A percentile compares a stretch with the other conserved stretches of the same genome.
Evolutionary conservation across 73 alveolate genomes (phyloP).

Genomic region (Tetrahymena thermophila): DNA sequence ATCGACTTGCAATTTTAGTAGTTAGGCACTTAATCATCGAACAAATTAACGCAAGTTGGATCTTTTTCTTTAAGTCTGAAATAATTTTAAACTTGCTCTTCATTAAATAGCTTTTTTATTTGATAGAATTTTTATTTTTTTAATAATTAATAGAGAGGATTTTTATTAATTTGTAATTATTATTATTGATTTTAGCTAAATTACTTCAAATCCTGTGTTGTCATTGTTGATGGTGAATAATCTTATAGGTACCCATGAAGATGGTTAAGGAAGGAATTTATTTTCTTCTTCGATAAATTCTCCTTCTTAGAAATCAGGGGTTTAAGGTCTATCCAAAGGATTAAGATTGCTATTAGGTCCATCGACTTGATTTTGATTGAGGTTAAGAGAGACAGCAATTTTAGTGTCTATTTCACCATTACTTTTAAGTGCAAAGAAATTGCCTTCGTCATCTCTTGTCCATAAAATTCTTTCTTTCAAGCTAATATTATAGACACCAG

Average conservation of each 20-base stretch:
- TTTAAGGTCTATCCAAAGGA: slow-evolving; percentile 51
- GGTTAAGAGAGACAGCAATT: slow-evolving; percentile 23
- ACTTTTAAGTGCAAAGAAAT: slow-evolving; percentile 37
- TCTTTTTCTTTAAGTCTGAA: slow-evolving; percentile 49
- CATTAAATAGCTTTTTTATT: slow-evolving; percentile 16
- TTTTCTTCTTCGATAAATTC: slow-evolving; percentile 69
- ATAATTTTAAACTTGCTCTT: slow-evolving; percentile 51
- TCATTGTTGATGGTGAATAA: slow-evolving; percentile 56
- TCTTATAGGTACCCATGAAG: slow-evolving; percentile 62
- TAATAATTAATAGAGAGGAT: too few relatives aligned
- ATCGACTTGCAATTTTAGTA: slow-evolving; percentile 14
- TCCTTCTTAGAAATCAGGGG: slow-evolving; percentile 73
- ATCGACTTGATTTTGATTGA: neutral
- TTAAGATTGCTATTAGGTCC: neutral
- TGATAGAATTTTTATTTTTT: neutral
- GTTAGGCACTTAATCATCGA: slow-evolving; percentile 13
- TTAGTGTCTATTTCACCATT: slow-evolving; percentile 39
- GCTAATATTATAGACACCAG: slow-evolving; percentile 51
- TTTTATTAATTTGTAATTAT: too few relatives aligned
- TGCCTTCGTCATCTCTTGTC: slow-evolving; percentile 51
- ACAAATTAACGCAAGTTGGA: slow-evolving; percentile 18
- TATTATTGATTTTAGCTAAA: neutral
- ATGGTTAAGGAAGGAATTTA: slow-evolving; percentile 75
- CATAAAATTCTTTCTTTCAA: slow-evolving; percentile 6
- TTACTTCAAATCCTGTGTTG: slow-evolving; percentile 55